Conservation (phyloP, 2,329 filamentous ascomycete genomes). For the Curvularia eragrostidis region DNA sequence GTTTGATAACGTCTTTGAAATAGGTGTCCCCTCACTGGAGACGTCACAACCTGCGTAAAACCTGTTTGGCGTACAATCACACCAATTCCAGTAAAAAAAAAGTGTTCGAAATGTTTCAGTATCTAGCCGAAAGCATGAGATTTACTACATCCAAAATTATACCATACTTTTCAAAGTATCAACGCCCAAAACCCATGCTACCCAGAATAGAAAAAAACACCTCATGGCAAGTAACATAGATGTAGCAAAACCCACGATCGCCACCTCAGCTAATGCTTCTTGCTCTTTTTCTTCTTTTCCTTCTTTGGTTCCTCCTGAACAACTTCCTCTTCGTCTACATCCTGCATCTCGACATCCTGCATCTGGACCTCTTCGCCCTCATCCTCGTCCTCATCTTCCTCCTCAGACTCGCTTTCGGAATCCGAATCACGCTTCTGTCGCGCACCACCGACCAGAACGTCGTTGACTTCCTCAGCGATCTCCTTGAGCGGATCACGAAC, state of each 20-base stretch:
- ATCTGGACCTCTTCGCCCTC: constrained; percentile 21
- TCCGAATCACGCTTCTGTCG: constrained; percentile 14
- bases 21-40: not conserved
- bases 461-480: constrained; percentile 17
- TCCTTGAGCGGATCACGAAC: constrained; percentile 40
- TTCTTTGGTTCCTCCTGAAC: constrained; percentile 10
- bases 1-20: not conserved
- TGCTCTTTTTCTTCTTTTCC: constrained; percentile 17
- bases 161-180: constrained; percentile 2
- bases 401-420: constrained; percentile 20
- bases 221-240: constrained; percentile 7
- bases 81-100: not conserved
- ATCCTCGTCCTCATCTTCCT: constrained; percentile 20
- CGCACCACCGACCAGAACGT: constrained; percentile 18
- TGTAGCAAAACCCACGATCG: not conserved
- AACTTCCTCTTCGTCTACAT: constrained; percentile 10
- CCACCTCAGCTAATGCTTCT: constrained; percentile 14
- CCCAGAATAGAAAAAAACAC: constrained; percentile 2
- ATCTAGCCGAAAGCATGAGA: not conserved
- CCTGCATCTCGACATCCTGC: constrained; percentile 20
- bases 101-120: not conserved
- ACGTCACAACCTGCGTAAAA: not conserved
- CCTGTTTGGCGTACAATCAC: not conserved
- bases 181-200: constrained; percentile 13
- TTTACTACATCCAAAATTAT: constrained; percentile 4